Base-by-base conservation (phyloP, 2,329 filamentous ascomycete genomes). In the Juglanconis oblonga region DNA sequence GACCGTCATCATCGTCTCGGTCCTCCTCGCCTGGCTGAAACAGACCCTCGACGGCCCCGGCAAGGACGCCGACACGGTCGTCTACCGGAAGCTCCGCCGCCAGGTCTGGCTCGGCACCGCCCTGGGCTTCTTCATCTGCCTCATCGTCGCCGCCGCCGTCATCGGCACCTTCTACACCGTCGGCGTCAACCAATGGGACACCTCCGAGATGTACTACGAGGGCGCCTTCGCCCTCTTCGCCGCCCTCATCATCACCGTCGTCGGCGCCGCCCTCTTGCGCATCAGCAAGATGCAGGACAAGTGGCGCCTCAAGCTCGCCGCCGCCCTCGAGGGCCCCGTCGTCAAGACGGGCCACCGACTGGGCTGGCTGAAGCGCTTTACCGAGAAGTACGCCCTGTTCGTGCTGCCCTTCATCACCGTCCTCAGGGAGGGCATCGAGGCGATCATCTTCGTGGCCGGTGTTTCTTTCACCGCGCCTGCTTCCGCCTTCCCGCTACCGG, bases 1-100 rank as follows among this genome's bases (percentile, higher is more conserved):
- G 77, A 88, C 88, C 0, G 87, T 83, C 68, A 91, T 96, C 69
- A 90, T 95, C 66, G 87, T 94, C 64, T 92, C 91, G 0, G 88
- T 95, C 14, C 78, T 95, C 38, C 82, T 95, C 44, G 85, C 90
- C 17, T 94, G 92, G 72, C 77, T 94, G 57, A 93, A 92, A 73
- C 89, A 93, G 72, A 90, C 87, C 3, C 81, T 95, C 32, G 78
- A 77, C 61, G 85, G 85, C 1, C 83, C 87, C n/a, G 79, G 86
- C 59, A 75, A 81, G 59, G 87, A 92, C 76, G 74, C 74, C 4
- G 69, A 67, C 1, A 76, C 8, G 14, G 14, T 5, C 9, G 5
- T 87, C 2, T 88, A 90, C 76, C 92, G 89, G 73, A 80, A 79
- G 62, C 79, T 92, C 8, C 78, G 85, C 40, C 81, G 77, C 64